Conservation (phyloP, 2,329 filamentous ascomycete species). For the Fusarium veterinarium region DNA sequence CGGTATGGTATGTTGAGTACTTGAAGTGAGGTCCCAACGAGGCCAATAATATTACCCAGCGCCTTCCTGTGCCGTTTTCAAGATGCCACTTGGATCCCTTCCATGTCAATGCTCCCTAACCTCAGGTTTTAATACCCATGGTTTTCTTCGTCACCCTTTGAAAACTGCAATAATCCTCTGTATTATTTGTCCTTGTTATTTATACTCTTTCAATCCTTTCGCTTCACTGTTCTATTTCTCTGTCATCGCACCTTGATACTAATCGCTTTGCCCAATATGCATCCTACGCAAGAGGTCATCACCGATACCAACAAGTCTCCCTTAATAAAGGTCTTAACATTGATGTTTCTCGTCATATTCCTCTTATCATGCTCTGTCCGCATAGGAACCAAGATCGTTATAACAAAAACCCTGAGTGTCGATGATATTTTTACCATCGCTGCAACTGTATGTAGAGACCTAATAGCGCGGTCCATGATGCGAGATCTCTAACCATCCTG, state of each 20-base stretch:
- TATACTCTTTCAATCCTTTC: neutral
- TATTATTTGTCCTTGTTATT: neutral
- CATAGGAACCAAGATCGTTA: slow-evolving; percentile 44
- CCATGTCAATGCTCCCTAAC: neutral
- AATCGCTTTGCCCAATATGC: slow-evolving; percentile 27
- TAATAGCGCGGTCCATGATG: neutral
- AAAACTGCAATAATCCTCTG: neutral
- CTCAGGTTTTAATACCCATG: neutral
- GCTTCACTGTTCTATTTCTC: neutral
- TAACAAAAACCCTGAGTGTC: slow-evolving; percentile 43
- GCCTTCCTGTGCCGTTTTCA: neutral
- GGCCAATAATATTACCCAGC: neutral
- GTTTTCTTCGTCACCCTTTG: neutral
- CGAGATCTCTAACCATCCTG: neutral
- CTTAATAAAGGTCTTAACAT: slow-evolving; percentile 44
- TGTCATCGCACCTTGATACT: neutral
- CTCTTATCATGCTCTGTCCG: slow-evolving; percentile 43
- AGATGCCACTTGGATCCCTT: neutral
- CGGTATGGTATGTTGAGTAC: neutral
- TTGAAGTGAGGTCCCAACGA: neutral
- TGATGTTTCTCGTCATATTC: slow-evolving; percentile 46
- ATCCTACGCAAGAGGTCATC: slow-evolving; percentile 41
- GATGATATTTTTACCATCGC: slow-evolving; percentile 43
- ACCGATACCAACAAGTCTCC: slow-evolving; percentile 47
- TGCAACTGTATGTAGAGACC: slow-evolving; percentile 35